Base-by-base conservation (phyloP, 176 grass and related monocot species). In the Aegilops umbellulata region DNA sequence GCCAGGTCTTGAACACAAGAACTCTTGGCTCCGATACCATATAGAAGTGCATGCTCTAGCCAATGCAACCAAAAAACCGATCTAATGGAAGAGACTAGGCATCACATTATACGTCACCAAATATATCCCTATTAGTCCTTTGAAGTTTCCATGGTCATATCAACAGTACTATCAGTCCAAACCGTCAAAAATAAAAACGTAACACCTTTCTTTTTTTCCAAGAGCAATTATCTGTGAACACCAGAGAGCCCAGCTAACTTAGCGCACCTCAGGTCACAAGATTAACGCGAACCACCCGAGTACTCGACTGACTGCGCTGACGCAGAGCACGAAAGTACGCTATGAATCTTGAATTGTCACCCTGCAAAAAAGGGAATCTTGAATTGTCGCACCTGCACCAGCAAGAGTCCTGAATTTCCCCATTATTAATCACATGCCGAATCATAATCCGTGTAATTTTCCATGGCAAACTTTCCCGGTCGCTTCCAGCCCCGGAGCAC, bases 401-500 rank as follows among this genome's bases (percentile, higher is more conserved):
- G 30, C 65, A 71, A 7, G 10, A 58, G n/a, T 20, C 2, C 4
- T 30, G 47, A 80, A 74, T 26, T 24, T 73, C 57, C 20, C 31
- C 23, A 17, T 20, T 9, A 58, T 58, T 25, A 60, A 64, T 62
- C 38, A 57, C 53, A 36, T 15, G 42, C 2, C 0, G 2, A 0
- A 25, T 13, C 74, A 44, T 3, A 6, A 16, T 68, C 74, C 22
- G 41, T 49, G 31, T 6, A 1, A 19, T 83, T 70, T 72, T 39
- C 26, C 16, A 35, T 6, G 2, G 1, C 32, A 38, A 8, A 47
- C 47, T 27, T 82, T 82, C 88, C 72, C 12, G 36, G 83, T 82
- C 29, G 19, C 65, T 86, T 90, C 88, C 64, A 20, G 31, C 73
- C 41, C 82, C 64, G 29, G 3, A 7, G 53, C 78, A 82, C 62